Percentiles rank a stretch among this genome's conserved stretches.
These are phyloP conservation scores for Mortierella sp. DNA, from an alignment of 371 early-diverging fungal species.

Conservation along the genomic window DNA sequence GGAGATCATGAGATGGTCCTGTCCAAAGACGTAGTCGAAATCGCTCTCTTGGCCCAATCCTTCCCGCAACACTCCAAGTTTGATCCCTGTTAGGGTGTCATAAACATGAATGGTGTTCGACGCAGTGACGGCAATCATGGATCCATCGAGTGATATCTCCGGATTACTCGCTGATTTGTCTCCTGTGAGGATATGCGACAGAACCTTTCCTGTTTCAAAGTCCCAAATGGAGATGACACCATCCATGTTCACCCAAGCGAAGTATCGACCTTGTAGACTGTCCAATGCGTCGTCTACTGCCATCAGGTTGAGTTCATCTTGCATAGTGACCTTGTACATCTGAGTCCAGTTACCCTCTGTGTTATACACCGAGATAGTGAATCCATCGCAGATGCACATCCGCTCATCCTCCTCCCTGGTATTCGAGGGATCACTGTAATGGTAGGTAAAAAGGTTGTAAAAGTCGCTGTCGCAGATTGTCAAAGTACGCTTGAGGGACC, in stretches of 20 bases:
- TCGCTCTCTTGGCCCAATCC: not conserved
- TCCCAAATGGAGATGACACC: slow-evolving; percentile 17
- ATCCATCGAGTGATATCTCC: slow-evolving; percentile 2
- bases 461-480: not conserved
- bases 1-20: slow-evolving; percentile 7
- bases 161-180: not conserved
- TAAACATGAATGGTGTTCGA: not conserved
- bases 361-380: not conserved
- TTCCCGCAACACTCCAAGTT: not conserved
- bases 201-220: slow-evolving; percentile 17
- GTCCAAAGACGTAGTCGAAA: not conserved
- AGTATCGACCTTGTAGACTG: slow-evolving; percentile 7
- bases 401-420: slow-evolving; percentile 13
- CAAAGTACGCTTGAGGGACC: not conserved
- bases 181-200: slow-evolving; percentile 2
- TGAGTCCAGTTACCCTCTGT: slow-evolving; percentile 7
- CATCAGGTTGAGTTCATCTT: not conserved
- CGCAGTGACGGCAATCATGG: slow-evolving; percentile 2
- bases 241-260: slow-evolving; percentile 8
- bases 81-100: slow-evolving; percentile 14
- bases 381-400: slow-evolving; percentile 2
- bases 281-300: not conserved
- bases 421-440: not conserved
- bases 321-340: not conserved
- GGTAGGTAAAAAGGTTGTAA: not conserved